Conservation (phyloP, 495 filamentous ascomycete species). For the Bathelium albidoporum region DNA sequence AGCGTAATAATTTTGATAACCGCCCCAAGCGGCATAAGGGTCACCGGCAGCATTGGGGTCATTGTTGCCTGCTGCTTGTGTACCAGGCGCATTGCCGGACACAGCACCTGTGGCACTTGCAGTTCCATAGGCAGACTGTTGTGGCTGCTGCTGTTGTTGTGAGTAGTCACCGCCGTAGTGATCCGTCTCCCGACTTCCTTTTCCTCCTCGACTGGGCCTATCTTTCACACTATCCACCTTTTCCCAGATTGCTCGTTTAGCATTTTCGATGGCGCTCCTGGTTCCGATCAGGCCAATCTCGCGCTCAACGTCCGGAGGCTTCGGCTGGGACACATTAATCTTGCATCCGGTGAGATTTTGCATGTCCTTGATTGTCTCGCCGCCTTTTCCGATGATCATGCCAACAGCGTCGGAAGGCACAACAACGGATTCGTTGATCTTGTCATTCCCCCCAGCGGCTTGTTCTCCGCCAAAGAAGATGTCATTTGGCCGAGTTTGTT, state of each 20-base stretch:
- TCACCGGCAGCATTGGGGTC: constrained; percentile 35
- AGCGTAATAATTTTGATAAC: constrained; percentile 52
- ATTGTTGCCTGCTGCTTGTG: constrained; percentile 25
- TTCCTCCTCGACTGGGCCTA: constrained; percentile 16
- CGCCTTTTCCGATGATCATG: constrained; percentile 83
- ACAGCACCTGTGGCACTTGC: constrained; percentile 36
- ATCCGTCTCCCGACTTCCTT: constrained; percentile 31
- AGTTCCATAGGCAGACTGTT: constrained; percentile 21
- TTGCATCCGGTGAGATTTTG: constrained; percentile 72
- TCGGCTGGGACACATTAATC: constrained; percentile 73
- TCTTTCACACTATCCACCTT: constrained; percentile 70
- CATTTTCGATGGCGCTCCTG: constrained; percentile 57
- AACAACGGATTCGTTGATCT: constrained; percentile 65
- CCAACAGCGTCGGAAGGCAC: constrained; percentile 79
- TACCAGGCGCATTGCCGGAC: constrained; percentile 34
- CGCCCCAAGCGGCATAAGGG: constrained; percentile 56
- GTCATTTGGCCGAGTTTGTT: constrained; percentile 17
- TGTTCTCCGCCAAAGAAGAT: constrained; percentile 25
- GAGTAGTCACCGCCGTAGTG: constrained; percentile 36
- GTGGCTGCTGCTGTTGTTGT: constrained; percentile 33
- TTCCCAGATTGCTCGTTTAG: constrained; percentile 69
- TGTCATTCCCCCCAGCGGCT: constrained; percentile 38
- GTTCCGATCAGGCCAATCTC: constrained; percentile 72
- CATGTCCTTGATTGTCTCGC: constrained; percentile 82
- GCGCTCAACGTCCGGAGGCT: constrained; percentile 60